Evolutionary conservation across 2,329 filamentous ascomycete genomes (phyloP).

Genomic region (Parastagonospora nodorum): DNA sequence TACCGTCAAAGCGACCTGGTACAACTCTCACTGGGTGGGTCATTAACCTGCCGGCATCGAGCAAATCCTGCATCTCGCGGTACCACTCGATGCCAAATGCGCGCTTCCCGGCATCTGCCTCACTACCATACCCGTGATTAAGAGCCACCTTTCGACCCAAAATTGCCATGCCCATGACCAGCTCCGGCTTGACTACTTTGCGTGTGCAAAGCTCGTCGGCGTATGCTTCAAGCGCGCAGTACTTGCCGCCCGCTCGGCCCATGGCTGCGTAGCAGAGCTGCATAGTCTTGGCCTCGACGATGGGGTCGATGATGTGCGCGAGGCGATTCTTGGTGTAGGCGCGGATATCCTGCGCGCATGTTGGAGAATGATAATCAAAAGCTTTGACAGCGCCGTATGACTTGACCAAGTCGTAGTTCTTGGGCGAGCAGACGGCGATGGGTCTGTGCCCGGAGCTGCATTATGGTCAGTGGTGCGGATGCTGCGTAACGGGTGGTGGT

Average conservation of each 20-base stretch:
- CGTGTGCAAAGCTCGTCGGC: background rate
- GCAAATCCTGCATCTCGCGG: background rate
- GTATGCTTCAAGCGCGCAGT: constrained; percentile 20
- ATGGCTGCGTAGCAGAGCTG: constrained; percentile 27
- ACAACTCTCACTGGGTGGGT: no score
- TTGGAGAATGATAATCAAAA: constrained; percentile 12
- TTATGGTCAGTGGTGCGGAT: no score
- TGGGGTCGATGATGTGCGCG: constrained; percentile 7
- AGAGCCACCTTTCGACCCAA: background rate
- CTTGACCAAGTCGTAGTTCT: constrained; percentile 10
- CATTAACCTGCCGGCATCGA: no score
- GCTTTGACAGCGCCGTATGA: constrained; percentile 7
- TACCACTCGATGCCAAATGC: background rate
- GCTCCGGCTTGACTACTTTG: background rate
- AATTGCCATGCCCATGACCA: constrained; percentile 1
- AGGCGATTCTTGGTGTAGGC: no score
- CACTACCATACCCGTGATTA: background rate
- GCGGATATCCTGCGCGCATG: no score
- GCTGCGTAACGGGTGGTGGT: no score
- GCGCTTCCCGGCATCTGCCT: background rate
- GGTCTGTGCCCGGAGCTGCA: background rate
- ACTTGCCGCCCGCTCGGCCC: constrained; percentile 21
- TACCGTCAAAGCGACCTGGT: no score
- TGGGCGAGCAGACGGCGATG: constrained; percentile 13
- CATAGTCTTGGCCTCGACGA: constrained; percentile 27